A percentile compares a stretch with the other conserved stretches of the same genome.
Evolutionary conservation across 106 monocot species (phyloP).

Genomic region (Phalaenopsis aphrodite): DNA sequence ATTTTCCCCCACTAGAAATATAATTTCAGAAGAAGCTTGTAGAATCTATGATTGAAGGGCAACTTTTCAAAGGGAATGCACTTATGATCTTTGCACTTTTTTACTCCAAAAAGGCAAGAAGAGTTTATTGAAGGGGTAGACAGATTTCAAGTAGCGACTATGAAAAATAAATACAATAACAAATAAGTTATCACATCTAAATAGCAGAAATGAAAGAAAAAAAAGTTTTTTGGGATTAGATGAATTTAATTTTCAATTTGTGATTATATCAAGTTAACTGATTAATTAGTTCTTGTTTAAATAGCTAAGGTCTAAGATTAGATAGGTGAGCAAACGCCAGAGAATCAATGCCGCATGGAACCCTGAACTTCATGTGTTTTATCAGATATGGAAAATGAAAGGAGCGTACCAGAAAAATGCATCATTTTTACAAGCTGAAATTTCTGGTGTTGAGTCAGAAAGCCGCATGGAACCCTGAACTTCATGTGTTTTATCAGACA

Average conservation of each 20-base stretch:
- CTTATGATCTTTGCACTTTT: neutral
- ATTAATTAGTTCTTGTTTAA: neutral
- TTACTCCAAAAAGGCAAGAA: neutral
- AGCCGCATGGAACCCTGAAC: constrained; percentile 11
- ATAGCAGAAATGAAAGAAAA: neutral
- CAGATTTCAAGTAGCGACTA: neutral
- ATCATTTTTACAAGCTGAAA: constrained; percentile 32
- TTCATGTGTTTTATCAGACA: constrained; percentile 20
- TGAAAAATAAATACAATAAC: neutral
- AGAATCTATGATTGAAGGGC: neutral
- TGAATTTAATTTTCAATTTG: neutral
- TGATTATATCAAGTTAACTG: neutral
- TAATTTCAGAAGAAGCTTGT: neutral
- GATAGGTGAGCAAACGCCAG: neutral
- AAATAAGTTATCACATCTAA: neutral
- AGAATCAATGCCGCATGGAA: neutral
- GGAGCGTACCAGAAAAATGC: constrained; percentile 41
- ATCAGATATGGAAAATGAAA: neutral
- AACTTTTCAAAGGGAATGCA: neutral
- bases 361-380: too few species aligned
- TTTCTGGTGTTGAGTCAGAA: constrained; percentile 49
- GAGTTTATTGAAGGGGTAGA: neutral
- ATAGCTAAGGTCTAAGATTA: neutral
- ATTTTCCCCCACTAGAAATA: neutral
- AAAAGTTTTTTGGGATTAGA: neutral